Evolutionary conservation across 345 rosid genomes (phyloP).

Genomic region (Hibiscus tridactylites): DNA sequence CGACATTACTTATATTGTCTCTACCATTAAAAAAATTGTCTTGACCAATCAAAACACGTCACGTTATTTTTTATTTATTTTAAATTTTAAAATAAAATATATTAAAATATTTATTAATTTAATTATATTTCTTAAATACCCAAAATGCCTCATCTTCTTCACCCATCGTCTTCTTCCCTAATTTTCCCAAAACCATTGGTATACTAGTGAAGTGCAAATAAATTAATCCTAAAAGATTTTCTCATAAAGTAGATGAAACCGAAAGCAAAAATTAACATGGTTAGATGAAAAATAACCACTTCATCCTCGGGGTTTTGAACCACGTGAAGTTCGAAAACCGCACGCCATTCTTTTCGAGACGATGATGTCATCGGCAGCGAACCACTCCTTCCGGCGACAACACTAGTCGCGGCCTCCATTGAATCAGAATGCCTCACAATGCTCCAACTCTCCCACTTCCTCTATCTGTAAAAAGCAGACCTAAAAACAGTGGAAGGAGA

Average conservation of each 20-base stretch:
- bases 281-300: conserved; percentile 25
- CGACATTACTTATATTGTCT: too few species aligned
- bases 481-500: background rate
- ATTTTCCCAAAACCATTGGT: too few species aligned
- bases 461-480: conserved; percentile 1
- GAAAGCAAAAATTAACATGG: background rate
- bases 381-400: conserved; percentile 56
- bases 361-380: conserved; percentile 48
- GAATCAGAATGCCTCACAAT: conserved; percentile 11
- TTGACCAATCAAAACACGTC: too few species aligned
- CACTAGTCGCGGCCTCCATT: conserved; percentile 73
- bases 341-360: conserved; percentile 89
- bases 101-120: too few species aligned
- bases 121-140: too few species aligned
- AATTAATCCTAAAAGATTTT: background rate
- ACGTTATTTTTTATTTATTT: too few species aligned
- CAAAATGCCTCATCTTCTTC: too few species aligned
- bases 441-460: conserved; percentile 21
- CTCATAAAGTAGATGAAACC: background rate
- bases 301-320: conserved; percentile 47
- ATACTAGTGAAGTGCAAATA: background rate
- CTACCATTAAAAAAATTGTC: too few species aligned
- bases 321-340: conserved; percentile 66
- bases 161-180: too few species aligned
- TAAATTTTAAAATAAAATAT: too few species aligned